Conservation (phyloP, 345 rosid genomes). For the Syzygium jambos region DNA sequence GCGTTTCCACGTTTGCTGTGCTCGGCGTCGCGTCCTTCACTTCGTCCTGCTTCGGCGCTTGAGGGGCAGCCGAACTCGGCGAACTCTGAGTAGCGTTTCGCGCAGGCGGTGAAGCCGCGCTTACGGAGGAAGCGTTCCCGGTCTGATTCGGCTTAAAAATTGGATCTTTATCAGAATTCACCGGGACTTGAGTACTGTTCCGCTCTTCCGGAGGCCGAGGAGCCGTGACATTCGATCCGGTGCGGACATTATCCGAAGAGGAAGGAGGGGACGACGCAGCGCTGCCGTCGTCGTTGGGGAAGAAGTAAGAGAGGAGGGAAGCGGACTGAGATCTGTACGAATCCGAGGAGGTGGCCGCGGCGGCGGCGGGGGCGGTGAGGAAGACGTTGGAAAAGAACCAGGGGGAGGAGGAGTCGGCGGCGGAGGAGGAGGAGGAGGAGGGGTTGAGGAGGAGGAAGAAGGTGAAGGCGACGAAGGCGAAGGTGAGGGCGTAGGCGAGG, state of each 20-base stretch:
- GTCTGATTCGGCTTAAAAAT: slow-evolving; percentile 6
- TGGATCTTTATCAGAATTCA: slow-evolving; percentile 7
- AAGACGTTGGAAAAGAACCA: slow-evolving; percentile 41
- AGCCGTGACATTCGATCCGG: slow-evolving; percentile 5
- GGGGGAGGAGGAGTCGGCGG: slow-evolving; percentile 39
- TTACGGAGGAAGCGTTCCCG: neutral
- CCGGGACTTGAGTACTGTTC: neutral
- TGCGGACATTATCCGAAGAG: slow-evolving; percentile 1
- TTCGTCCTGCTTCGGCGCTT: neutral
- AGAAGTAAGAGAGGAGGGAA: slow-evolving; percentile 37
- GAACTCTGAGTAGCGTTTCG: neutral
- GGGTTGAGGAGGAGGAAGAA: slow-evolving; percentile 60
- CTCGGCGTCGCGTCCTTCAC: neutral
- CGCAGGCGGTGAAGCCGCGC: neutral
- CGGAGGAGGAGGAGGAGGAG: slow-evolving; percentile 34
- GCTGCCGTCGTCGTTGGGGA: slow-evolving; percentile 15
- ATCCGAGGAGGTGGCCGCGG: slow-evolving; percentile 8
- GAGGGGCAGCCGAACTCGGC: neutral
- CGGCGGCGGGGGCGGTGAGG: slow-evolving; percentile 8
- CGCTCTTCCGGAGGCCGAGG: neutral
- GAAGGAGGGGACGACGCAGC: slow-evolving; percentile 2
- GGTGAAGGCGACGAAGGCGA: slow-evolving; percentile 58
- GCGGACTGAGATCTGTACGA: slow-evolving; percentile 50
- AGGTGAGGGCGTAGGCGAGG: slow-evolving; percentile 54
- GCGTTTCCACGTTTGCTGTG: neutral